phyloP scores from a whole-genome alignment of 169 alveolate genomes.

The Plasmodium reichenowi region DNA sequence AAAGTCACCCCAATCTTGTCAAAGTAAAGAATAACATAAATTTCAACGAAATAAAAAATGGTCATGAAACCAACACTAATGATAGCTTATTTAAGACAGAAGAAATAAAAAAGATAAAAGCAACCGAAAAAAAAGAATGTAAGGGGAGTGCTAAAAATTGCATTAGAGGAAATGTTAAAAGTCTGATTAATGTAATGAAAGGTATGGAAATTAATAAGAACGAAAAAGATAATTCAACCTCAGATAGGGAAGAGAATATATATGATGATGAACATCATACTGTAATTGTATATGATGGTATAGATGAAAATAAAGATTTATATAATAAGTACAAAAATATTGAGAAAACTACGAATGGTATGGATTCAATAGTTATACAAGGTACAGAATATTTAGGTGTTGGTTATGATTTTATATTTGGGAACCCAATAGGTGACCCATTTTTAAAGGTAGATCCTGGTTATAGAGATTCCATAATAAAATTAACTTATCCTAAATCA shows the following conservation, averaged over 20 bases:
- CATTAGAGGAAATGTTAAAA: conserved; percentile 6
- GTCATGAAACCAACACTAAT: neutral
- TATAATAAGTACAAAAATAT: conserved; percentile 55
- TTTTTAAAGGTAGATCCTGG: conserved; percentile 90
- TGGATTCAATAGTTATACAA: conserved; percentile 56
- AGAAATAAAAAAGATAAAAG: neutral
- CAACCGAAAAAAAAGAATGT: conserved; percentile 7
- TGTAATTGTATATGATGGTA: conserved; percentile 49
- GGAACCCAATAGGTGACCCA: conserved; percentile 91
- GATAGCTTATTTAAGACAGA: neutral
- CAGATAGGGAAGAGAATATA: conserved; percentile 9
- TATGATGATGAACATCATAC: conserved; percentile 66
- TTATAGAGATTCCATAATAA: conserved; percentile 84
- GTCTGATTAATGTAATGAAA: conserved; percentile 32
- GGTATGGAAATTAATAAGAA: conserved; percentile 5
- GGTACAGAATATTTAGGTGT: conserved; percentile 87
- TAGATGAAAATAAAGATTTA: conserved; percentile 52
- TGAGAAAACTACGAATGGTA: conserved; percentile 11
- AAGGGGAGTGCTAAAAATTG: conserved; percentile 8
- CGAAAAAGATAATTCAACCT: neutral
- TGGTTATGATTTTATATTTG: conserved; percentile 87
- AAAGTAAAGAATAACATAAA: neutral
- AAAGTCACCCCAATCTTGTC: neutral
- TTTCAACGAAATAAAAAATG: neutral
- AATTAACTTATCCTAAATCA: conserved; percentile 76